Percentiles rank a stretch among this genome's conserved stretches.
These are phyloP conservation scores for Pascua sp. DNA, from an alignment of 1,284 basidiomycete species.

Conservation along the genomic window DNA sequence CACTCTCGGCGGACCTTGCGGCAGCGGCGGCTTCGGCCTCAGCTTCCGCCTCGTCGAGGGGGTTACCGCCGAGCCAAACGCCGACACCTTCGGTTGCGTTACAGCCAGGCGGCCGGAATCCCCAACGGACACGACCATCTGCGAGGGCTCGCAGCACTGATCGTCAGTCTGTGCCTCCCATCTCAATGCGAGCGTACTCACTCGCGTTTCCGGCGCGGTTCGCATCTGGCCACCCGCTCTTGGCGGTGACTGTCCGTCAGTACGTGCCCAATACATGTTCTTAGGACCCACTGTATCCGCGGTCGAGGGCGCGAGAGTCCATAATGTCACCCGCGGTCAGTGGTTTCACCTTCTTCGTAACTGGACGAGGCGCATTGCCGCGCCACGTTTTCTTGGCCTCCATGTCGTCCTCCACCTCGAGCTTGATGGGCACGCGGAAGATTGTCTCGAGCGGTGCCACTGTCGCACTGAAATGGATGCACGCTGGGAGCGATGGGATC, in stretches of 20 bases:
- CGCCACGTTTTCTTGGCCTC: conserved; percentile 43
- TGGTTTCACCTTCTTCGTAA: background rate
- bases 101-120: conserved; percentile 65
- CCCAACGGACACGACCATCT: conserved; percentile 75
- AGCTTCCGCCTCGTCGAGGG: conserved; percentile 19
- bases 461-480: conserved; percentile 64
- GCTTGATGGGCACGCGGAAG: conserved; percentile 54
- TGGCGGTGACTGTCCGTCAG: conserved; percentile 63
- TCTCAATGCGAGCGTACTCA: no score
- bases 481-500: conserved; percentile 73
- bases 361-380: background rate
- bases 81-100: conserved; percentile 15
- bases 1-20: conserved; percentile 1
- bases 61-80: conserved; percentile 28
- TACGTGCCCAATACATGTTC: conserved; percentile 1
- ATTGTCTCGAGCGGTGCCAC: conserved; percentile 74
- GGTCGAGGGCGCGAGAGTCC: conserved; percentile 67
- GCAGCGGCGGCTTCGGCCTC: conserved; percentile 22
- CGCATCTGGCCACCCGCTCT: conserved; percentile 79
- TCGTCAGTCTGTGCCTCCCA: no score
- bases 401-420: conserved; percentile 25
- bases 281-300: conserved; percentile 58
- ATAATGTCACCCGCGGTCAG: conserved; percentile 63
- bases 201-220: conserved; percentile 80
- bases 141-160: conserved; percentile 66